Evolutionary conservation across 2,329 filamentous ascomycete genomes (phyloP), one percentile per base, ranked within the genome.

Genomic region (Apiospora aurea): DNA sequence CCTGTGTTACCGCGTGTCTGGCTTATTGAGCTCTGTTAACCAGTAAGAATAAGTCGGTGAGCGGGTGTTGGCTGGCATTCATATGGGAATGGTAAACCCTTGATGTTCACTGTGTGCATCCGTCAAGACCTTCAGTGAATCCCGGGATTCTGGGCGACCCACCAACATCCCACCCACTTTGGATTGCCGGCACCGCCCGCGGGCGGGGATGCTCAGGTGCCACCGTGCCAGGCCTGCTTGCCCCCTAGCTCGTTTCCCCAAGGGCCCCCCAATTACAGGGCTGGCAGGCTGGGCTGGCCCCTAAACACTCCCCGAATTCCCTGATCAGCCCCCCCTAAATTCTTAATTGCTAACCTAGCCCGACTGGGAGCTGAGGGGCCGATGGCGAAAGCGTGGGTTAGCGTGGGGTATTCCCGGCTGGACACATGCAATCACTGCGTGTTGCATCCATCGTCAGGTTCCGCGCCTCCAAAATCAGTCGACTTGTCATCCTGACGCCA

Each of bases 141-240:
- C 57, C 57, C 57, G 57, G 57, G 57, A 29, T 41, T 64, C 34
- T 64, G 57, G 57, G 57, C 34, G 57, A 64, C 57, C 57, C 57
- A 64, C 57, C 57, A 64, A 64, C 57, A 64, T 64, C 57, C 57
- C 57, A 64, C 57, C 57, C 57, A 64, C 57, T n/a, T n/a, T 41
- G 57, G 2, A 41, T 64, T 41, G 57, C 34, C 57, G 57, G 57
- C 57, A 41, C 57, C 57, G 57, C 57, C 57, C 57, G 57, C 57
- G 34, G 57, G 29, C n/a, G 57, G 57, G 57, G 57, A 64, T 64
- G 53, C 44, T 16, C 11, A 44, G 43, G 43, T 44, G 43, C n/a
- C n/a, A n/a, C n/a, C n/a, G n/a, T n/a, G n/a, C 51, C 24, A 53
- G 51, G 13, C 14, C 26, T 29, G 11, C 49, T 13, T 26, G 11